These are phyloP conservation scores for Eremochloa ophiuroides DNA, from an alignment of 176 grass and related monocot species.

Conservation along the genomic window DNA sequence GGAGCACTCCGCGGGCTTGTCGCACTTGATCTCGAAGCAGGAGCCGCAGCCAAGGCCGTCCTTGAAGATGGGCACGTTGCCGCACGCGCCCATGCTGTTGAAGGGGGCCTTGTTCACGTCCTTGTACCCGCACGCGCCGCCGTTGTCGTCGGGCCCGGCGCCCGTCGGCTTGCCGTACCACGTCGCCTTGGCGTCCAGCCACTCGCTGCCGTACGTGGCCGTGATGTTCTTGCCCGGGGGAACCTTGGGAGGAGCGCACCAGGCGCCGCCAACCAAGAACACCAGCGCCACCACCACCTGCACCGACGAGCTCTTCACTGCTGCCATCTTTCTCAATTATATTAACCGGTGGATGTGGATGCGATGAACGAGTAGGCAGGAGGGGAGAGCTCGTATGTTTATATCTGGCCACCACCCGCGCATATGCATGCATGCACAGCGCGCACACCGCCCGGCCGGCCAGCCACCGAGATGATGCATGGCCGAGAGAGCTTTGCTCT, in stretches of 20 bases:
- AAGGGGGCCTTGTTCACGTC: constrained; percentile 48
- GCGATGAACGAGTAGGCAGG: too few relatives aligned
- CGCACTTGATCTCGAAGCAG: constrained; percentile 47
- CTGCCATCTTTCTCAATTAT: too few relatives aligned
- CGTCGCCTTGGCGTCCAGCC: constrained; percentile 38
- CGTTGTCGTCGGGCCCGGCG: constrained; percentile 38
- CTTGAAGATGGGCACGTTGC: constrained; percentile 44
- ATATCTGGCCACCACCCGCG: too few relatives aligned
- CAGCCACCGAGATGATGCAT: too few relatives aligned
- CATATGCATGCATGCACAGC: too few relatives aligned
- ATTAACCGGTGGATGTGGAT: too few relatives aligned
- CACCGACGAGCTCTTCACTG: too few relatives aligned
- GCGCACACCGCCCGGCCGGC: too few relatives aligned
- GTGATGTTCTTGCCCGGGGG: constrained; percentile 24
- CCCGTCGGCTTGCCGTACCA: constrained; percentile 50
- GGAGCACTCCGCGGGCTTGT: constrained; percentile 28
- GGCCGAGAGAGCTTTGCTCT: too few relatives aligned
- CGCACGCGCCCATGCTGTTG: constrained; percentile 40
- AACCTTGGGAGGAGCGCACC: background rate
- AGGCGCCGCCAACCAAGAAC: background rate
- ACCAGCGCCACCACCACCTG: background rate
- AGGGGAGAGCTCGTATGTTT: too few relatives aligned
- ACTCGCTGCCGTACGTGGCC: background rate
- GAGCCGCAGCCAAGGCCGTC: constrained; percentile 44
- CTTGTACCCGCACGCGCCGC: constrained; percentile 55